Evolutionary conservation across 495 filamentous ascomycete species (phyloP), one percentile per base, ranked within the genome.

Genomic region (Bacidia gigantensis): DNA sequence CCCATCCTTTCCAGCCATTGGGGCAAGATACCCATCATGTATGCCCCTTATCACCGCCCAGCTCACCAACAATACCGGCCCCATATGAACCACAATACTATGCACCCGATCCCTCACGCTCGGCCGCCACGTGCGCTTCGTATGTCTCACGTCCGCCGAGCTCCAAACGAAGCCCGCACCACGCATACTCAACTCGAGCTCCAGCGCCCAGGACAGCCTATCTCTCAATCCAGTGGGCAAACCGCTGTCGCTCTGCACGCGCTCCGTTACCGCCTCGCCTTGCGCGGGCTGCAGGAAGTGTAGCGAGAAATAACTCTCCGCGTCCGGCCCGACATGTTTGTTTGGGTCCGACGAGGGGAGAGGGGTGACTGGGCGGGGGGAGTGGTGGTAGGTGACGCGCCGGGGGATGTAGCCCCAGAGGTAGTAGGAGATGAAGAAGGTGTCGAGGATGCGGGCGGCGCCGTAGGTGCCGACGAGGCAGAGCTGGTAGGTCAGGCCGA

Each of bases 81-180:
- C 5, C 1, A 58, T 56, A 50, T 61, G 56, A 12, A 59, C 38
- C 18, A 48, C 22, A 20, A 59, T 61, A 47, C 45, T 51, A 17
- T 61, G 56, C 20, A 41, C 48, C 23, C 59, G 32, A 26, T 59
- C 50, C 32, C 48, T 18, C 23, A 52, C 42, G 7, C 35, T 52
- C 2, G 59, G 59, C 9, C 50, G 54, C 59, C 59, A 61, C 3
- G 56, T 61, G 23, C 45, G 41, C 22, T 24, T 55, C 3, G 56
- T 61, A 44, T 61, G 56, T 23, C 59, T 50, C 3, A 61, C 56
- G 26, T 61, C 59, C 3, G 59, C 59, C 26, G 53, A 56, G 41
- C 56, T 59, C 59, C 56, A 61, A 7, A 56, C 53, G 45, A 61
- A 61, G 1, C 59, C 59, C 10, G 56, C 56, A 2, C 59, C 59